Evolutionary conservation across 2,329 filamentous ascomycete genomes (phyloP).

Genomic region (Botrytis paeoniae): DNA sequence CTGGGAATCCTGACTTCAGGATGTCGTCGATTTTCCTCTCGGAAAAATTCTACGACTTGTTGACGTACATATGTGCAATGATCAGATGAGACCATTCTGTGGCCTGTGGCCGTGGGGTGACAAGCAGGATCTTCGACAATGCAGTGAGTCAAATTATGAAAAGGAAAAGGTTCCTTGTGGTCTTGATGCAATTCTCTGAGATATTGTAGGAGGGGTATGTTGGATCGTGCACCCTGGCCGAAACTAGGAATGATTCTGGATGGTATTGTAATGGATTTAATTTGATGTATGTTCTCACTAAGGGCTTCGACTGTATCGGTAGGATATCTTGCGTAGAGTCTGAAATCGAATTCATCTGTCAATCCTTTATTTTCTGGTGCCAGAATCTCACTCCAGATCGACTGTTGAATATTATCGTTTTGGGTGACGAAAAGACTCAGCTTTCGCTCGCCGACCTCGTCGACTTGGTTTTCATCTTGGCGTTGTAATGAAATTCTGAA

Average conservation of each 20-base stretch:
- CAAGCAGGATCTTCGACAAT: background rate
- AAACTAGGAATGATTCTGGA: background rate
- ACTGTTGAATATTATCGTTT: background rate
- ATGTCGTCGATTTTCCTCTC: background rate
- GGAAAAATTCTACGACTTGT: background rate
- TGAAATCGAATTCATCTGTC: background rate
- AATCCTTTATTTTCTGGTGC: background rate
- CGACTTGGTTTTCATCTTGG: background rate
- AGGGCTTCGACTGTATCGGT: background rate
- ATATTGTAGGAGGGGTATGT: background rate
- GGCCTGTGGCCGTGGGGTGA: fast-evolving
- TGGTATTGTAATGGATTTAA: background rate
- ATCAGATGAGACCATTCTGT: background rate
- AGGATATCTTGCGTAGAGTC: background rate
- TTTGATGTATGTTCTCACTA: background rate
- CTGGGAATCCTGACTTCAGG: background rate
- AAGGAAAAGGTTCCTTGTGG: background rate
- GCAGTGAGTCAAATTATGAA: background rate
- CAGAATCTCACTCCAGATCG: background rate
- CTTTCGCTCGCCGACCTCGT: background rate
- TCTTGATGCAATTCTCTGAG: background rate
- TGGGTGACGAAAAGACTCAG: background rate
- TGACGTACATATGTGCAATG: background rate
- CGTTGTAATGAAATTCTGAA: background rate
- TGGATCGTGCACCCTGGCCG: no score